Evolutionary conservation across 305 asterid species (phyloP).

Genomic region (Fraxinus albicans): DNA sequence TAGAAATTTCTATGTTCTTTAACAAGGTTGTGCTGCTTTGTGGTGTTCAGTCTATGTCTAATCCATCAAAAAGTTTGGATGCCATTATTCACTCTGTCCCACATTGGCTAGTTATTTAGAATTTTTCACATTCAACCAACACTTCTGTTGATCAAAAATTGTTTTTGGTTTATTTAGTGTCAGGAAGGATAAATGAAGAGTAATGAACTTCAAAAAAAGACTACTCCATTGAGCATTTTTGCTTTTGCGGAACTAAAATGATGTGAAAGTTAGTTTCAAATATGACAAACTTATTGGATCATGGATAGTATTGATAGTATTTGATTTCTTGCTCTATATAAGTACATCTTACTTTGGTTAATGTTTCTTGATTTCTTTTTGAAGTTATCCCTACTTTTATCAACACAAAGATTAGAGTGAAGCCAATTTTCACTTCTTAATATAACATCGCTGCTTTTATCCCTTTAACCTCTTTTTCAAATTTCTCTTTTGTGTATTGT

Average conservation of each 20-base stretch:
- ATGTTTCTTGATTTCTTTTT: background rate
- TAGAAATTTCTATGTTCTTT: slow-evolving; percentile 6
- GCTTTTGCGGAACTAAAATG: background rate
- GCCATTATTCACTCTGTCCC: background rate
- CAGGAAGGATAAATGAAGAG: background rate
- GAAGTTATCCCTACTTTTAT: background rate
- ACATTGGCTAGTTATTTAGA: background rate
- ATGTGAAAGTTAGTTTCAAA: background rate
- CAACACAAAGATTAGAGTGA: background rate
- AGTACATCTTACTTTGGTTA: background rate
- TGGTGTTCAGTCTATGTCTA: background rate
- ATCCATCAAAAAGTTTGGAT: background rate
- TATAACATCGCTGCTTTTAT: too few relatives aligned
- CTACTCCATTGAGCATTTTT: background rate
- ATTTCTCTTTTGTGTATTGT: too few relatives aligned
- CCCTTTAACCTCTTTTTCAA: too few relatives aligned
- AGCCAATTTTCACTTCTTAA: too few relatives aligned
- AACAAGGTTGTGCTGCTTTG: slow-evolving; percentile 8
- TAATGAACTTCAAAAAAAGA: background rate
- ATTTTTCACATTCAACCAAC: background rate
- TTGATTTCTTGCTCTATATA: background rate
- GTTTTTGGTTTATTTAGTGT: background rate
- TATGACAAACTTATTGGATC: background rate
- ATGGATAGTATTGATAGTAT: background rate
- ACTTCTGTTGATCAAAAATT: background rate